These are phyloP conservation scores for Sarocladium kiliense DNA, from an alignment of 2,329 filamentous ascomycete genomes.

Conservation along the genomic window DNA sequence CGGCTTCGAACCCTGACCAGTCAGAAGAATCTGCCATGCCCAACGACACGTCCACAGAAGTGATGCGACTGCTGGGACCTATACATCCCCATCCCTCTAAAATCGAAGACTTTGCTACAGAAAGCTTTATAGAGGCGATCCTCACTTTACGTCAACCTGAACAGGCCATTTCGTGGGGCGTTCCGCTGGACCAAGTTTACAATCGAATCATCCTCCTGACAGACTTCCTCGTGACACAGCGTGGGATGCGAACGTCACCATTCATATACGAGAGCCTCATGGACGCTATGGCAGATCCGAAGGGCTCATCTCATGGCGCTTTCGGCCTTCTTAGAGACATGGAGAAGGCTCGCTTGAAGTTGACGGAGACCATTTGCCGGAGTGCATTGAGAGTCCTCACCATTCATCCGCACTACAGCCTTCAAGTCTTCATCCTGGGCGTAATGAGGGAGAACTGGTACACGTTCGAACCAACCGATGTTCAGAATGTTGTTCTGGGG, in stretches of 20 bases:
- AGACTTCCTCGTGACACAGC: conserved; percentile 51
- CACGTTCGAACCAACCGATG: conserved; percentile 40
- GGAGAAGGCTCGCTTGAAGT: conserved; percentile 52
- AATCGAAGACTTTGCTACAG: too few relatives aligned
- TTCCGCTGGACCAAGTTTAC: conserved; percentile 7
- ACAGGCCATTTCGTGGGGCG: neutral
- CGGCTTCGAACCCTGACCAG: neutral
- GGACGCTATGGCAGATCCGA: conserved; percentile 60
- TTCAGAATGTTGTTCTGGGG: conserved; percentile 63
- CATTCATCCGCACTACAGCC: conserved; percentile 78
- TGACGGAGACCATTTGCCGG: conserved; percentile 65
- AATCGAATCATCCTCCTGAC: conserved; percentile 37
- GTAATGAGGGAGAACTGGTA: conserved; percentile 71
- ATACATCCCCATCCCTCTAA: too few relatives aligned
- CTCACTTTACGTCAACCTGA: conserved; percentile 17
- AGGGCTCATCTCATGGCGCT: conserved; percentile 64
- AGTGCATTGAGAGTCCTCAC: conserved; percentile 67
- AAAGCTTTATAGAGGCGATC: conserved; percentile 16
- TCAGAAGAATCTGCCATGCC: neutral
- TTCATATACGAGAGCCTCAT: conserved; percentile 72
- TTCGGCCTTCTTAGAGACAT: conserved; percentile 67
- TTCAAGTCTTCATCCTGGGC: conserved; percentile 65
- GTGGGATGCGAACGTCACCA: conserved; percentile 48
- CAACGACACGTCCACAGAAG: conserved; percentile 12
- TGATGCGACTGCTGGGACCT: conserved; percentile 18